phyloP scores from a whole-genome alignment of 495 filamentous ascomycete genomes.

The Cercophora samala region DNA sequence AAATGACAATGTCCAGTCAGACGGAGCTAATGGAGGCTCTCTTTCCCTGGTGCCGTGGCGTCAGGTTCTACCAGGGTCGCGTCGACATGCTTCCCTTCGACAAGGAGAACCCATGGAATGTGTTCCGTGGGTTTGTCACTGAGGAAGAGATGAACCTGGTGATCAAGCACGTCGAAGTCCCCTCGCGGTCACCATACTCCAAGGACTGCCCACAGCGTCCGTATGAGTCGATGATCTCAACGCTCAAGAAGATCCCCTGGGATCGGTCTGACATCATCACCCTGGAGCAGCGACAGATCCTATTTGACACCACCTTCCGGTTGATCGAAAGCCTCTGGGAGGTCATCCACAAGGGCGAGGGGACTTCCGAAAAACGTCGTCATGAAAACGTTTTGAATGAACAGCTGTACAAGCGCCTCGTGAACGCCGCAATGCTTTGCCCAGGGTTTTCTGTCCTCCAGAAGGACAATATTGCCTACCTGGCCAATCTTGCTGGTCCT shows the following conservation, averaged over 20 bases:
- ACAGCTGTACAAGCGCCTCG: constrained; percentile 56
- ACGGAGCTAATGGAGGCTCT: constrained; percentile 60
- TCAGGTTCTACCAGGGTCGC: constrained; percentile 53
- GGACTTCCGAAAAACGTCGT: constrained; percentile 27
- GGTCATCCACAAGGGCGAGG: constrained; percentile 13
- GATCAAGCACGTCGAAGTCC: constrained; percentile 63
- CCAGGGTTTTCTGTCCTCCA: constrained; percentile 62
- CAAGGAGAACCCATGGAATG: constrained; percentile 53
- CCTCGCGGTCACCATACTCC: constrained; percentile 61
- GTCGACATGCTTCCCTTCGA: constrained; percentile 44
- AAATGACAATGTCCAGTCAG: constrained; percentile 59
- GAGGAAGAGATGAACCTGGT: constrained; percentile 67
- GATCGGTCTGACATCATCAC: constrained; percentile 59
- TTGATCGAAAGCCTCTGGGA: constrained; percentile 40
- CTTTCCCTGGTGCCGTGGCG: constrained; percentile 64
- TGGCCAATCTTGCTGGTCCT: constrained; percentile 22
- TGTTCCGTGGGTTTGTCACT: constrained; percentile 67
- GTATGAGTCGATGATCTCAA: constrained; percentile 73
- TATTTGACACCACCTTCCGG: constrained; percentile 51
- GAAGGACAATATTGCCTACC: constrained; percentile 49
- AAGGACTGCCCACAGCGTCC: constrained; percentile 65
- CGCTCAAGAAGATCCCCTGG: constrained; percentile 76
- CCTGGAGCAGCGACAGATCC: constrained; percentile 55
- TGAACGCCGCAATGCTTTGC: constrained; percentile 56
- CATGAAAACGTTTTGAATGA: constrained; percentile 46